phyloP scores from a whole-genome alignment of 257 asterid species.

The Solanum dulcamara region DNA sequence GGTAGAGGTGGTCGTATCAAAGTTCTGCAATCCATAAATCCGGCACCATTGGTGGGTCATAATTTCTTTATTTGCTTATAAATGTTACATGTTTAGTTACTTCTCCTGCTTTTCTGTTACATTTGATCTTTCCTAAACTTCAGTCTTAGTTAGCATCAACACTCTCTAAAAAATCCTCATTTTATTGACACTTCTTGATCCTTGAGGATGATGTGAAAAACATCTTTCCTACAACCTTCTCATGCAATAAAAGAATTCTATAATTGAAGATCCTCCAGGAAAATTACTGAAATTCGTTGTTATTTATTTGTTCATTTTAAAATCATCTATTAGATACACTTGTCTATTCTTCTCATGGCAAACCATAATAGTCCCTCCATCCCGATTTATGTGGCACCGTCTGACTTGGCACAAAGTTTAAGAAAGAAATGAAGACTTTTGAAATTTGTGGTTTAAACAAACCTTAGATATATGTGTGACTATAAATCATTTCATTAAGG shows the following conservation, averaged over 20 bases:
- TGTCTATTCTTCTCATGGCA: neutral
- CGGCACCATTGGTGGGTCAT: slow-evolving; percentile 40
- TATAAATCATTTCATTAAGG: too few relatives aligned
- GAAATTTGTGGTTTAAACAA: too few relatives aligned
- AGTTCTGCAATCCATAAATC: slow-evolving; percentile 51
- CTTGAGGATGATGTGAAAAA: neutral
- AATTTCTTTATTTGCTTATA: neutral
- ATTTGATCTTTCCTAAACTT: neutral
- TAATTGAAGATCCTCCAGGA: neutral
- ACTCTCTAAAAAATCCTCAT: neutral
- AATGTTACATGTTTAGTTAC: neutral
- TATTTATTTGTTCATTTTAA: neutral
- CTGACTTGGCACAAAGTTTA: too few relatives aligned
- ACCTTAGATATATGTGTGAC: too few relatives aligned
- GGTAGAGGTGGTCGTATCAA: slow-evolving; percentile 83
- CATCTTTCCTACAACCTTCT: neutral
- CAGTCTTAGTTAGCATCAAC: neutral
- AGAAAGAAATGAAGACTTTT: too few relatives aligned
- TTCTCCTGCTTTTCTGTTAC: neutral
- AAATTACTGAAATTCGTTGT: neutral
- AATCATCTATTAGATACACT: neutral
- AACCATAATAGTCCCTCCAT: neutral
- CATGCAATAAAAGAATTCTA: neutral
- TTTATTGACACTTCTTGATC: neutral
- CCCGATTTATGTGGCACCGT: too few relatives aligned